Evolutionary conservation across 2,329 filamentous ascomycete species (phyloP), one percentile per base, ranked within the genome.

Genomic region (Sphaceloma murrayae): DNA sequence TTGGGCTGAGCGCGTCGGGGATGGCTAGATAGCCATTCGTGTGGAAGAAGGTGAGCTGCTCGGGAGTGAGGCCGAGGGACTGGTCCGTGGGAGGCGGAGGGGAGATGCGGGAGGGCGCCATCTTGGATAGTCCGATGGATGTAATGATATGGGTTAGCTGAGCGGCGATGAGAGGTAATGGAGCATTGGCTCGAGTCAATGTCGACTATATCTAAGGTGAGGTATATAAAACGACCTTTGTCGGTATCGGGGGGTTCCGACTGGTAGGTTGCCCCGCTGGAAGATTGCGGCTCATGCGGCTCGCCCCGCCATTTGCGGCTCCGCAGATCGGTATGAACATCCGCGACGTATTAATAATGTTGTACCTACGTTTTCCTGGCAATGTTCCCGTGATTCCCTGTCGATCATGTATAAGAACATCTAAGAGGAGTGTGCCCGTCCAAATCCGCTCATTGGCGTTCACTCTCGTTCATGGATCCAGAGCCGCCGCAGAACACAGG

Each of bases 21-120:
- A 98, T 75, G 56, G 96, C 74, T 49, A 96, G 80, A 67, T 93
- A 96, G 65, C 91, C 91, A 67, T 96, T 85, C 40, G 75, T 69
- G 54, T 82, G 62, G 70, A 93, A 96, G 56, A 73, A 69, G 38
- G 73, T 61, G 34, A 91, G 67, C 59, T 95, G 87, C 22, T 75
- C 70, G 32, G 77, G 63, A 11, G 80, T 82, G 47, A 95, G 82
- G 46, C 81, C 82, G 2, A 43, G 27, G 14, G 54, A 46, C 6
- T 49, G 43, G 40, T 52, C 43, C 34, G 48, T 36, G 11, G 52
- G 39, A 5, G 55, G 53, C 5, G 53, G 53, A 13, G 56, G 52
- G 26, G 56, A 56, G 18, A 55, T 42, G 29, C 58, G 51, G n/a
- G 58, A 56, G 18, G 56, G 53, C 14, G 55, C 50, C 52, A 55